phyloP scores from a whole-genome alignment of 116 monocot species.

The Trichopus zeylanicus region DNA sequence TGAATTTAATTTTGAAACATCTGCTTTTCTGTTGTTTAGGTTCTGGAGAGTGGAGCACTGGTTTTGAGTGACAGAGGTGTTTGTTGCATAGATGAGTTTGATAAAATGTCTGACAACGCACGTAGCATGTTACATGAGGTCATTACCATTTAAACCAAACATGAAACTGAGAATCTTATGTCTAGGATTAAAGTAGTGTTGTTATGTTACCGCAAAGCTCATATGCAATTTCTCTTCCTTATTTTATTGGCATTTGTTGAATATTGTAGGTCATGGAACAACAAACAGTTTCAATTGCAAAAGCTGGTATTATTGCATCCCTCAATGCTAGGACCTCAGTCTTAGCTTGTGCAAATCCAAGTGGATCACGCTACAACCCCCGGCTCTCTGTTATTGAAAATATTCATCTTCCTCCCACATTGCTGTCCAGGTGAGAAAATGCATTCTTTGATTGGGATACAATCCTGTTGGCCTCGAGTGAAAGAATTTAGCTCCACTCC shows the following conservation, averaged over 20 bases:
- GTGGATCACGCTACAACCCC: slow-evolving; percentile 95
- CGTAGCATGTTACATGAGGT: slow-evolving; percentile 99
- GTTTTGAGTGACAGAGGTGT: slow-evolving; percentile 97
- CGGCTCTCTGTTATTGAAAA: slow-evolving; percentile 98
- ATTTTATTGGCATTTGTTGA: no score
- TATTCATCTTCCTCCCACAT: slow-evolving; percentile 90
- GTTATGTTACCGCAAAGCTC: not conserved
- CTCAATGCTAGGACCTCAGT: slow-evolving; percentile 94
- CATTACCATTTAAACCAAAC: slow-evolving; percentile 1
- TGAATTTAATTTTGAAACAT: not conserved
- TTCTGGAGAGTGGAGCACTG: slow-evolving; percentile 92
- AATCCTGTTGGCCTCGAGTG: no score
- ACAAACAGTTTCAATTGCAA: slow-evolving; percentile 98
- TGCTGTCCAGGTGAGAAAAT: slow-evolving; percentile 70
- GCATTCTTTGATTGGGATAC: no score
- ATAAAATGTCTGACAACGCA: slow-evolving; percentile 99
- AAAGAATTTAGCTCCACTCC: no score
- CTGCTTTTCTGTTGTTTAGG: slow-evolving; percentile 24
- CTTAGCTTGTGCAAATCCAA: slow-evolving; percentile 97
- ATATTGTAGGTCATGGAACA: slow-evolving; percentile 99
- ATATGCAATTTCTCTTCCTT: not conserved
- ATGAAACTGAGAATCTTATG: not conserved
- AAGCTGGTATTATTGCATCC: slow-evolving; percentile 98
- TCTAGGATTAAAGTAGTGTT: no score
- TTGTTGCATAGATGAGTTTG: slow-evolving; percentile 97